A percentile compares a stretch with the other conserved stretches of the same genome.
phyloP scores from a whole-genome alignment of 1,139 yeast genomes.

The Taphrina populina region DNA sequence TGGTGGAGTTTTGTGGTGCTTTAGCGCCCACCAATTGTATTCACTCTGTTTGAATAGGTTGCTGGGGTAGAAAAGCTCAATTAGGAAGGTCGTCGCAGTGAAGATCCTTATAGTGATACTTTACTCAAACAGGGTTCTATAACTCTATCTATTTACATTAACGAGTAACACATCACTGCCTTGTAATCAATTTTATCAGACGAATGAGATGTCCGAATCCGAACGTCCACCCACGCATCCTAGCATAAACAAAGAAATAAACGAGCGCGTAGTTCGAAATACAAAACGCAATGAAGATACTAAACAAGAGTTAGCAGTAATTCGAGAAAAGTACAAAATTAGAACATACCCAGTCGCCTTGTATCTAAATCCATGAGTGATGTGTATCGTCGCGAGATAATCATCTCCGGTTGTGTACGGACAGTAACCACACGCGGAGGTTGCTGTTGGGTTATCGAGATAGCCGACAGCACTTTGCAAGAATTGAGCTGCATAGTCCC shows the following conservation, averaged over 20 bases:
- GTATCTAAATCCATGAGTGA: constrained; percentile 55
- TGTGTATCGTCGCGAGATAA: constrained; percentile 52
- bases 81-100: no score
- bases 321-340: neutral
- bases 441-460: constrained; percentile 47
- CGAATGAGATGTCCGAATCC: constrained; percentile 20
- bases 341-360: constrained; percentile 46
- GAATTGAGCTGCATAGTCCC: constrained; percentile 50
- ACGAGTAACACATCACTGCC: no score
- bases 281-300: constrained; percentile 55
- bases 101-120: no score
- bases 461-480: constrained; percentile 52
- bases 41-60: no score
- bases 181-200: neutral
- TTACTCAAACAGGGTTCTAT: no score
- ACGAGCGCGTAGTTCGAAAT: constrained; percentile 47
- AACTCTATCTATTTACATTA: no score
- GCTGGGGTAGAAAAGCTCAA: no score
- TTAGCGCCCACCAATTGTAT: no score
- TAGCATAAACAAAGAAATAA: constrained; percentile 44
- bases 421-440: constrained; percentile 59
- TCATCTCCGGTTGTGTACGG: constrained; percentile 55
- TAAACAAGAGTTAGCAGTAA: constrained; percentile 49
- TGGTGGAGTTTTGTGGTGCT: no score
- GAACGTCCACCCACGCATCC: constrained; percentile 44